Conservation (phyloP, 257 asterid genomes). For the Capsicum baccatum region DNA sequence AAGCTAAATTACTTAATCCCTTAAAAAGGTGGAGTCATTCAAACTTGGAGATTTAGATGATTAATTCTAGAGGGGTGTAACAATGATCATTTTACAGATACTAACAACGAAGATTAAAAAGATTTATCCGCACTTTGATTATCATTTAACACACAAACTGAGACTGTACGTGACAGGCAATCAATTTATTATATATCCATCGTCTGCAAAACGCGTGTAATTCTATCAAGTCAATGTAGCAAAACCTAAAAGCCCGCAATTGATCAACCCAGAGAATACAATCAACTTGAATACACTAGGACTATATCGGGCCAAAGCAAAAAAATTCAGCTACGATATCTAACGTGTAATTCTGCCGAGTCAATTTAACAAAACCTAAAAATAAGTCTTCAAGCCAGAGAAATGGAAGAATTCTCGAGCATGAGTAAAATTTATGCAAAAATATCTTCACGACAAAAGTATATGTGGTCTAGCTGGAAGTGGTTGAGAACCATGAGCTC, state of each 20-base stretch:
- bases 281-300: not conserved
- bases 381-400: conserved; percentile 6
- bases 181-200: not conserved
- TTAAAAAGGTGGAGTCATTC: not conserved
- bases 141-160: not conserved
- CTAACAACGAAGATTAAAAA: not conserved
- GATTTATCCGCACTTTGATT: not conserved
- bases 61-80: not conserved
- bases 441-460: not conserved
- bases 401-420: not conserved
- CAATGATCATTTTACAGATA: conserved; percentile 1
- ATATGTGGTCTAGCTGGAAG: not conserved
- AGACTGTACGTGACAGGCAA: not conserved
- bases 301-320: not conserved
- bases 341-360: not conserved
- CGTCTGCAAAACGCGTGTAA: not conserved
- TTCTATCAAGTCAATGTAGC: conserved; percentile 6
- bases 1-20: not conserved
- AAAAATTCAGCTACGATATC: not conserved
- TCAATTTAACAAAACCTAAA: not conserved
- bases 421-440: conserved; percentile 14
- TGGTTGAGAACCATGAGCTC: too few species aligned
- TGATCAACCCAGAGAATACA: not conserved
- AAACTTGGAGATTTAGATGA: not conserved
- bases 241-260: not conserved